Conservation (phyloP, 805 yeast species). For the Wickerhamomyces canadensis region DNA sequence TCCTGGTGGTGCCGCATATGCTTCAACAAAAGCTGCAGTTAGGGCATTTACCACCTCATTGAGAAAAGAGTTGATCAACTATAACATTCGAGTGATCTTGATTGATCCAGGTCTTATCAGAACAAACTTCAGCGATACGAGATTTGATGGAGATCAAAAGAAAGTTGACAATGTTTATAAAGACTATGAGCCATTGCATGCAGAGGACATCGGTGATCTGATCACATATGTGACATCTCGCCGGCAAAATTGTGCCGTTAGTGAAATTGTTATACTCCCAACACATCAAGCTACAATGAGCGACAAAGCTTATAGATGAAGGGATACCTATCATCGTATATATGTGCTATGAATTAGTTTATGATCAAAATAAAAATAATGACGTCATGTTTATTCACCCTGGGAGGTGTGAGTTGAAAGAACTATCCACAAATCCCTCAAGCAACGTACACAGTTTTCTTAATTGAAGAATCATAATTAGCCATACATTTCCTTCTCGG, state of each 20-base stretch:
- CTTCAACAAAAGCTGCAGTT: constrained; percentile 71
- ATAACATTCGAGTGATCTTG: constrained; percentile 57
- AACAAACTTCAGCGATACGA: constrained; percentile 53
- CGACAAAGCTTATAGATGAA: constrained; percentile 17
- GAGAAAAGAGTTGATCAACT: constrained; percentile 66
- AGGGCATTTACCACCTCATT: constrained; percentile 62
- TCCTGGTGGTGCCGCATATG: constrained; percentile 57
- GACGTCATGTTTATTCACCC: too few relatives aligned
- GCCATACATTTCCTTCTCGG: too few relatives aligned
- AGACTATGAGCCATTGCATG: constrained; percentile 49
- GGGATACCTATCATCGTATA: not conserved
- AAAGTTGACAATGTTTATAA: constrained; percentile 51
- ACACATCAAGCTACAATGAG: constrained; percentile 69
- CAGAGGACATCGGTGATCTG: constrained; percentile 56
- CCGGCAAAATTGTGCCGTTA: constrained; percentile 51
- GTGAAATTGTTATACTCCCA: constrained; percentile 81
- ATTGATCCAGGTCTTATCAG: constrained; percentile 65
- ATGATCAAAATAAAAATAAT: too few relatives aligned
- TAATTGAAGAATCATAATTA: too few relatives aligned
- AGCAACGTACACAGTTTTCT: too few relatives aligned
- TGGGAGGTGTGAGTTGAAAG: too few relatives aligned
- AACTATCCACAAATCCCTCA: too few relatives aligned
- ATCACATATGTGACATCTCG: constrained; percentile 53
- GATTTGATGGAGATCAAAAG: constrained; percentile 50
- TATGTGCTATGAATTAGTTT: too few relatives aligned